A percentile compares a stretch with the other conserved stretches of the same genome.
Conservation (phyloP, 352 stramenopile genomes). For the Pythium chondricola region DNA sequence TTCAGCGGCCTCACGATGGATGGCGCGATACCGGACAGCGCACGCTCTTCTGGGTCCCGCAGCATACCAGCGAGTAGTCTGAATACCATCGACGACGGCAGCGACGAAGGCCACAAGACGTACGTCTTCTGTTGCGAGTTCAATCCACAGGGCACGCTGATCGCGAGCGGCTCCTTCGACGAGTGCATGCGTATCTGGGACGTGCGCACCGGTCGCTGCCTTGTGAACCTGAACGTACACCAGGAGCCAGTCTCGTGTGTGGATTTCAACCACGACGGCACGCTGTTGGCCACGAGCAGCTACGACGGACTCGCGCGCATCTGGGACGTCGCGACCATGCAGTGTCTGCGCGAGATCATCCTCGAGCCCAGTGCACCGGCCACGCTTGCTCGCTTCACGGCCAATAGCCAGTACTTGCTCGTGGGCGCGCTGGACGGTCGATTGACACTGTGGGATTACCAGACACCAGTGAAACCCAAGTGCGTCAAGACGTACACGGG, state of each 20-base stretch:
- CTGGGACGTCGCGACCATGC: constrained; percentile 94
- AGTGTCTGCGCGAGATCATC: constrained; percentile 94
- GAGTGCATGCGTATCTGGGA: constrained; percentile 96
- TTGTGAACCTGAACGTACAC: constrained; percentile 89
- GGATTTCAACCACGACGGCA: constrained; percentile 93
- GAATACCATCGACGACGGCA: constrained; percentile 2
- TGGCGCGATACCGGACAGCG: background rate
- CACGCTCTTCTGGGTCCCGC: constrained; percentile 1
- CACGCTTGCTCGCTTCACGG: constrained; percentile 86
- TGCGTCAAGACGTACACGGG: constrained; percentile 66
- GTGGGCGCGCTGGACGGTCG: constrained; percentile 88
- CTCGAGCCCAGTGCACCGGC: constrained; percentile 46
- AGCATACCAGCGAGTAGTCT: background rate
- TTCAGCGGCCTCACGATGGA: constrained; percentile 28
- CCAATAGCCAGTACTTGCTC: constrained; percentile 93
- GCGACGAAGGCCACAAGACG: constrained; percentile 80
- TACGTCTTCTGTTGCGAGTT: constrained; percentile 96
- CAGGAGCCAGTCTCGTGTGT: constrained; percentile 94
- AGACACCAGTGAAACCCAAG: constrained; percentile 37
- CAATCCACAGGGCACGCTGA: constrained; percentile 90
- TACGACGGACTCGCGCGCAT: constrained; percentile 86
- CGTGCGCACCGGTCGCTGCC: constrained; percentile 84
- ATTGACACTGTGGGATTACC: constrained; percentile 90
- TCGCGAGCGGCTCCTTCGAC: constrained; percentile 90
- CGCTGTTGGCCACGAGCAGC: constrained; percentile 82